phyloP scores from a whole-genome alignment of 2,329 filamentous ascomycete genomes.

The Colletotrichum abscissum region DNA sequence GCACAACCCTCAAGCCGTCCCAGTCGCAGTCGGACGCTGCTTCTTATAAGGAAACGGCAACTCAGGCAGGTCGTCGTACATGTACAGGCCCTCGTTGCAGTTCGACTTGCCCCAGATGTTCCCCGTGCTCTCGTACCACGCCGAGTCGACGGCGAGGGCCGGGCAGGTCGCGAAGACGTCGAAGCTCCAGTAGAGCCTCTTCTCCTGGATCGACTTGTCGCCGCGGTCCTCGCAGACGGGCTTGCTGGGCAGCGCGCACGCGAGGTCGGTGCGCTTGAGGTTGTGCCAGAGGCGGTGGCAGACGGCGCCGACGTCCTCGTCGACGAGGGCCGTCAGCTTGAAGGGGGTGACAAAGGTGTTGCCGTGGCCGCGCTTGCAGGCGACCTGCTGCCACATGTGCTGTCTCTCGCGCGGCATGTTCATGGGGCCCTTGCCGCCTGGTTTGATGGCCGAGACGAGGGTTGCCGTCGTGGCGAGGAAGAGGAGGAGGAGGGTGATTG shows the following conservation, averaged over 20 bases:
- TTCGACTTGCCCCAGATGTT: neutral
- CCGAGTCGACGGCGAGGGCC: neutral
- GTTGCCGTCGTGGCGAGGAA: neutral
- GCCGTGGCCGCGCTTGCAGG: neutral
- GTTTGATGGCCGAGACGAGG: neutral
- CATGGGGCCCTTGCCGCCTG: neutral
- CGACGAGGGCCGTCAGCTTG: neutral
- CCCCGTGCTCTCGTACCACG: neutral
- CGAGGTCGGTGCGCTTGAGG: neutral
- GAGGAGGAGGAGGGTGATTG: neutral
- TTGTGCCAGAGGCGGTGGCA: neutral
- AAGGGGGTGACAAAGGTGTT: neutral
- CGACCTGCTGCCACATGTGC: neutral
- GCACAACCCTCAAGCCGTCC: too few species aligned
- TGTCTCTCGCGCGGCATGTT: neutral
- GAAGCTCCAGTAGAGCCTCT: neutral
- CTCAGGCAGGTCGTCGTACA: neutral
- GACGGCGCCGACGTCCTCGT: neutral
- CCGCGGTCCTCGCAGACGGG: neutral
- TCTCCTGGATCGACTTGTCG: neutral
- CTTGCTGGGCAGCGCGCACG: neutral
- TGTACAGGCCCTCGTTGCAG: neutral
- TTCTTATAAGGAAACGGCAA: neutral
- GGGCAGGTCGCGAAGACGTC: neutral
- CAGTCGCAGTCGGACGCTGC: too few species aligned